phyloP scores from a whole-genome alignment of 345 rosid species.

The Rhizophora apiculata region DNA sequence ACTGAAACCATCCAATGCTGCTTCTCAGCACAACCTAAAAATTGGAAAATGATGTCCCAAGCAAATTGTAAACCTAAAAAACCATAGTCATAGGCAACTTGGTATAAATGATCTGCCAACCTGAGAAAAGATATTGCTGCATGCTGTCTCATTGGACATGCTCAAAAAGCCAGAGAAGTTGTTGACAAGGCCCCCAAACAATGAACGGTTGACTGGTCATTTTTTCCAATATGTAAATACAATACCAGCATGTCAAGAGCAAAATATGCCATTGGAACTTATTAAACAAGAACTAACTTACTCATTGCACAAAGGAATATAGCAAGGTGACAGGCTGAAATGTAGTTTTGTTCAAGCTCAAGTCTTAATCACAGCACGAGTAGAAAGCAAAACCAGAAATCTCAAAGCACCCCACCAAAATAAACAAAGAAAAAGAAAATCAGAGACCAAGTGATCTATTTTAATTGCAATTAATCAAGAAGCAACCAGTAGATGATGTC shows the following conservation, averaged over 20 bases:
- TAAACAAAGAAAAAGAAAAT: too few relatives aligned
- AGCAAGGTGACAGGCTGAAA: neutral
- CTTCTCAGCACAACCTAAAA: neutral
- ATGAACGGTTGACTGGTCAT: constrained; percentile 36
- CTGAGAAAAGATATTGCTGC: constrained; percentile 39
- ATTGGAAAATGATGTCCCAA: too few relatives aligned
- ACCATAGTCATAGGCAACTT: neutral
- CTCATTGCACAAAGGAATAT: neutral
- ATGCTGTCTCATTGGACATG: constrained; percentile 31
- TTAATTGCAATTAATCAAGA: too few relatives aligned
- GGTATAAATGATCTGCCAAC: constrained; percentile 18
- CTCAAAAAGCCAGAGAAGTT: constrained; percentile 29
- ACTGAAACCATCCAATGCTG: neutral
- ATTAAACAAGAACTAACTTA: neutral
- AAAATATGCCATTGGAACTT: neutral
- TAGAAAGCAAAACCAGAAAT: neutral
- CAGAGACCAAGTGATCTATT: too few relatives aligned
- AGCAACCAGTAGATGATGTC: too few relatives aligned
- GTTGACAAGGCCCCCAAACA: constrained; percentile 47
- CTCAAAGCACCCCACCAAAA: too few relatives aligned
- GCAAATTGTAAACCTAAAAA: neutral
- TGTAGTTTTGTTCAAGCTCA: neutral
- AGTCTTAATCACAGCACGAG: neutral
- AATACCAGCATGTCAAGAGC: neutral
- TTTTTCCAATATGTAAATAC: neutral